Conservation (phyloP, 108 stramenopile genomes). For the Cyclotella distinguenda region DNA sequence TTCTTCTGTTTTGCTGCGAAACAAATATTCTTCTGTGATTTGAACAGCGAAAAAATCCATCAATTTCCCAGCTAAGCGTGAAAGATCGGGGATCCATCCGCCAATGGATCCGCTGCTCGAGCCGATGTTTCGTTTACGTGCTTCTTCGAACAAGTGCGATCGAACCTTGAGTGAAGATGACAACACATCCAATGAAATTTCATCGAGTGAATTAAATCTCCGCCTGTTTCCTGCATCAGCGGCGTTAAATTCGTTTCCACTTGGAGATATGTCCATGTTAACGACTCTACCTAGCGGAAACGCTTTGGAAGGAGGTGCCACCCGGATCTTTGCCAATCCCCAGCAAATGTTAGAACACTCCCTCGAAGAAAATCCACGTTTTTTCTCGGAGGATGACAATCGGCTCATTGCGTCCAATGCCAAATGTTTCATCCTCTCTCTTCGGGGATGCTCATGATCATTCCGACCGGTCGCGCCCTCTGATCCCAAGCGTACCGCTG, state of each 20-base stretch:
- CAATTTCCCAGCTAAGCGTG: constrained; percentile 58
- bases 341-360: constrained; percentile 80
- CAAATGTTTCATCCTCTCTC: constrained; percentile 1
- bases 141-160: constrained; percentile 42
- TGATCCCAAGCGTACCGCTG: constrained; percentile 23
- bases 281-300: constrained; percentile 49
- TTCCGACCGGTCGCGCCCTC: no score
- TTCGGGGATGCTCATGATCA: no score
- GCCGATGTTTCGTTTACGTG: constrained; percentile 33
- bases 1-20: neutral
- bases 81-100: constrained; percentile 71
- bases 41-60: constrained; percentile 61
- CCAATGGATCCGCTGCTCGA: constrained; percentile 2
- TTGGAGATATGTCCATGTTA: constrained; percentile 17
- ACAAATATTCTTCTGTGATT: constrained; percentile 28
- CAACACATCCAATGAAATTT: constrained; percentile 48
- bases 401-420: constrained; percentile 16
- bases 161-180: constrained; percentile 41
- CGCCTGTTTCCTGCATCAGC: neutral
- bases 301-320: constrained; percentile 58
- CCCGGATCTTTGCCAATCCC: constrained; percentile 76
- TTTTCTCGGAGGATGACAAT: constrained; percentile 3
- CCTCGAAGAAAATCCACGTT: constrained; percentile 49
- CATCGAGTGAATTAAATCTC: constrained; percentile 37
- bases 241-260: constrained; percentile 13